Evolutionary conservation across 768 basidiomycete species (phyloP), one percentile per base, ranked within the genome.

Genomic region (Lentinula edodes): DNA sequence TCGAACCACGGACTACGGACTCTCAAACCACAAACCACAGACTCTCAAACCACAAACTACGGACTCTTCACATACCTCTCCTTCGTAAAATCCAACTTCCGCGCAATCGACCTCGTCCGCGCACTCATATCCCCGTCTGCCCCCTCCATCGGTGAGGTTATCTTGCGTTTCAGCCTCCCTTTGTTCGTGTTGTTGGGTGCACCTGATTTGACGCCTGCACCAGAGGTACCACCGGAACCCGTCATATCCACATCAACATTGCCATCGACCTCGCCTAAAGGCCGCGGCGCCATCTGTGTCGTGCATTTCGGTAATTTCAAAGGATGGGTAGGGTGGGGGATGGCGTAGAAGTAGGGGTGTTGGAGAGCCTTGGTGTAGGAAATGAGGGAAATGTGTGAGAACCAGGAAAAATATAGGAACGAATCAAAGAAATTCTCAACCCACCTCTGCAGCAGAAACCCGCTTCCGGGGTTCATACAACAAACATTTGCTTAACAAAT

Each of bases 261-360:
- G 54, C 85, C 89, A 60, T 93, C 89, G 10, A 90, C 79, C 66
- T 93, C 91, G 67, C 91, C 91, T 3, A 89, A 80, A 5, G 90
- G 85, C 34, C 86, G 78, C 18, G 75, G 71, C 6, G 75, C 67
- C 23, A 76, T 67, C 61, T 78, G 76, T 6, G 74, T 74, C 36
- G 75, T 72, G 60, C 80, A 82, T 83, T 95, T 93, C 0, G 97
- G 97, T 1, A 99, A 82, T 67, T 92, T 90, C 7, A 87, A 88
- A 0, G 94, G 94, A 64, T 91, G 89, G 0, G 95, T 89, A 0
- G 97, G 95, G 66, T 90, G 86, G 7, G 95, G 95, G 3, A 90
- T 77, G 10, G 90, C 84, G 45, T 84, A 83, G 78, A 98, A 98
- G 73, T 96, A 98, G 3, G 90, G 76, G 68, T 98, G 95, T 52